These are phyloP conservation scores for Magnolia changhungtana DNA, from an alignment of 164 flowering plant genomes.

Conservation along the genomic window DNA sequence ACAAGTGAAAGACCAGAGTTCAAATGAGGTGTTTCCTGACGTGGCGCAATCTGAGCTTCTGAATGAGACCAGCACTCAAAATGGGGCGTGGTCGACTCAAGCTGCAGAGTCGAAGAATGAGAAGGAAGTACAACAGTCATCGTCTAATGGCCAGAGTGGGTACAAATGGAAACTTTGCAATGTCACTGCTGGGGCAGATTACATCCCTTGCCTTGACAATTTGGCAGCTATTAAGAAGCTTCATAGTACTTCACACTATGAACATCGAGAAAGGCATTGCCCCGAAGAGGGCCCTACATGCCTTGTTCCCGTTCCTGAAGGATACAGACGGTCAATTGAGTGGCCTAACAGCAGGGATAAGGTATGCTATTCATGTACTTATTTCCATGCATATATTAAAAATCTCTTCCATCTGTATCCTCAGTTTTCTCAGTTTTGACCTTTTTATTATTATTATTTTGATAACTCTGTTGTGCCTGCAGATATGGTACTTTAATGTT, in stretches of 20 bases:
- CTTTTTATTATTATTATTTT: neutral
- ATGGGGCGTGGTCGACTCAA: slow-evolving; percentile 67
- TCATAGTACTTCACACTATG: slow-evolving; percentile 79
- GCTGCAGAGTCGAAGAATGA: slow-evolving; percentile 67
- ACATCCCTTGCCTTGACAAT: slow-evolving; percentile 96
- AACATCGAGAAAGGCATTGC: slow-evolving; percentile 96
- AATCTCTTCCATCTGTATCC: neutral
- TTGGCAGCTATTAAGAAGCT: slow-evolving; percentile 67
- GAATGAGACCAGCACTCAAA: slow-evolving; percentile 49
- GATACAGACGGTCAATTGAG: slow-evolving; percentile 68
- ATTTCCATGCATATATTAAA: neutral
- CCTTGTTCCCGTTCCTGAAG: slow-evolving; percentile 84
- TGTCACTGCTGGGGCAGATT: slow-evolving; percentile 85
- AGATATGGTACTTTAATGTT: slow-evolving; percentile 95
- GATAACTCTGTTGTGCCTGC: slow-evolving; percentile 19
- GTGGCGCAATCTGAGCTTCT: slow-evolving; percentile 58
- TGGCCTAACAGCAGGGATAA: slow-evolving; percentile 98
- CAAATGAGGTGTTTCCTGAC: slow-evolving; percentile 41
- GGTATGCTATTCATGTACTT: slow-evolving; percentile 34
- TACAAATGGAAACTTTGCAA: slow-evolving; percentile 76
- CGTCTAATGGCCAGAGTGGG: slow-evolving; percentile 20
- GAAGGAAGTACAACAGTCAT: slow-evolving; percentile 41
- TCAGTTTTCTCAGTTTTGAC: too few species aligned
- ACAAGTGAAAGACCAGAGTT: slow-evolving; percentile 21
- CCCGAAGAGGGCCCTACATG: slow-evolving; percentile 84